Evolutionary conservation across 495 filamentous ascomycete species (phyloP), one percentile per base, ranked within the genome.

Genomic region (Elaphomyces granulatus): DNA sequence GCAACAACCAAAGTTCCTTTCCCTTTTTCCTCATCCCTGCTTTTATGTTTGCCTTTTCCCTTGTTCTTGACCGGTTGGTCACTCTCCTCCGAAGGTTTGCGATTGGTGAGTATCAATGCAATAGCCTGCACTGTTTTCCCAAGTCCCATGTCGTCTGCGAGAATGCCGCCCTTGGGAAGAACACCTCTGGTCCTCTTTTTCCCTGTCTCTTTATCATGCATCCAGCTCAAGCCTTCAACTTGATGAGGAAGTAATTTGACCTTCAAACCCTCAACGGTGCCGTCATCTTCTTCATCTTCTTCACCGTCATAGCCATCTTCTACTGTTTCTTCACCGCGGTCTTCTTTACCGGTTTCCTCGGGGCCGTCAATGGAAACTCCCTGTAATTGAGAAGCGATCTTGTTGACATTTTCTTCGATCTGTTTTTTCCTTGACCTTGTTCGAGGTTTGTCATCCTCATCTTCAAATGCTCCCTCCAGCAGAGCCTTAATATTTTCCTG

Each of bases 71-170:
- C n/a, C n/a, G n/a, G n/a, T n/a, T n/a, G n/a, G n/a, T n/a, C n/a
- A n/a, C 35, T 42, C 26, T 43, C 41, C 34, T 46, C 32, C 41
- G 52, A 16, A 26, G 87, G 81, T 49, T 83, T 87, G 19, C 68
- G 71, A 52, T 95, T 93, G 28, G 67, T 77, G 41, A 98, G 69
- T 36, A 98, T 77, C 26, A 98, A 68, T 2, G 90, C 78, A 16
- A 98, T 66, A 12, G 85, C 76, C 45, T 87, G 82, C 35, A 98
- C 81, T 1, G 90, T 98, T 63, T 98, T 98, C 15, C 90, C 90
- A 8, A 98, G 68, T 8, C 90, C 90, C 90, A 98, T 98, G 37
- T 87, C 85, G 52, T 93, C 84, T 3, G 83, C 86, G 34, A 90
- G 68, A 45, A 94, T 85, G 8, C 85, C 86, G 28, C 87, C 87